Evolutionary conservation across 805 yeast species (phyloP), one percentile per base, ranked within the genome.

Genomic region (Starmerella powellii): DNA sequence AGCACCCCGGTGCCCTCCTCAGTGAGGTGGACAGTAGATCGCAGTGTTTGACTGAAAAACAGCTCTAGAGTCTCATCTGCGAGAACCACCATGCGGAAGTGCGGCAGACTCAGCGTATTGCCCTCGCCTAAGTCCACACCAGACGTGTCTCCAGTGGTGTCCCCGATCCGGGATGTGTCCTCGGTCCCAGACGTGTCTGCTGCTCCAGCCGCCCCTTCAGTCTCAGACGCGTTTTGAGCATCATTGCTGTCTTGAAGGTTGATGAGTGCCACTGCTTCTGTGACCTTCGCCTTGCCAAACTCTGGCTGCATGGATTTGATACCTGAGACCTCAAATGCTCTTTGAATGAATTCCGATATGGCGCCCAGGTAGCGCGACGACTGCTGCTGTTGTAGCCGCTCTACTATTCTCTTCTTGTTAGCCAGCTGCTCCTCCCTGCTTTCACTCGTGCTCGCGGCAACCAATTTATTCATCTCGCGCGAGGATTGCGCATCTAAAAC

Each of bases 61-160:
- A 80, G 66, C 59, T 91, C 97, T 52, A 85, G 80, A 0, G 95
- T 82, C 55, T 86, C 97, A 58, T 87, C 95, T 0, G 97, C 96
- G 5, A 88, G 65, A 5, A 91, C 65, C 1, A 91, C 93, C 98
- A 88, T 88, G 48, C 97, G 67, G 63, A 88, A 88, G 0, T 95
- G 86, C 0, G 97, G 52, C 8, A 51, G 38, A 6, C 42, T 38
- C 29, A 47, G 35, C 30, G 10, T 6, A 6, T 23, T 23, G 26
- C 26, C 26, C 10, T 23, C 26, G 26, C 26, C 26, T 8, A 23
- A 8, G 26, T 23, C 26, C 10, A 23, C 10, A 23, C 10, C 26
- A 23, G 26, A 23, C 10, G 10, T 10, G 10, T 23, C 10, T 8
- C 10, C 26, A 8, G 26, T 23, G n/a, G n/a, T n/a, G n/a, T n/a